Base-by-base conservation (phyloP, 768 basidiomycete species). In the Infundibulicybe gibba region DNA sequence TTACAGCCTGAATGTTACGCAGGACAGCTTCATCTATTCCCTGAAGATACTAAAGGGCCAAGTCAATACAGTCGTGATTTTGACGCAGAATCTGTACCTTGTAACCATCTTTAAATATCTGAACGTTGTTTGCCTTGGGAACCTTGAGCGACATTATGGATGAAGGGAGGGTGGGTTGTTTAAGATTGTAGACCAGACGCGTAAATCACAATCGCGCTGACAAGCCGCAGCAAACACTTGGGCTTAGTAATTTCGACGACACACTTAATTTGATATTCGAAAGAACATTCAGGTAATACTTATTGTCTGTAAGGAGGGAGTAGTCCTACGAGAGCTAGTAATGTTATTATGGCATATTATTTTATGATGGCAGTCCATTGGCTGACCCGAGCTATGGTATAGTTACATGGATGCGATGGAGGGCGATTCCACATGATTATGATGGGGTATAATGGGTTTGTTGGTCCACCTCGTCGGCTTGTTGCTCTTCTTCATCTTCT, bases 1-100 rank as follows among this genome's bases (percentile, higher is more conserved):
- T 76, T n/a, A 98, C 92, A 9, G 97, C 97, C 59, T 92, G 85
- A 59, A 97, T 95, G 70, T 97, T 97, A 53, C 95, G 81, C 54
- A 99, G 74, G 31, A 98, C 87, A n/a, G 95, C 94, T 60, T 99
- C 95, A 62, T 99, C 95, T 49, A 99, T 74, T 1, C 95, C 95
- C 68, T 85, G 80, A 32, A 92, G 70, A 61, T 92, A 83, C 85
- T 84, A 63, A 19, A 33, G 14, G 12, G 35, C 40, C 45, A 54
- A 41, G 52, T 50, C 40, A 37, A 42, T 14, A 25, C 31, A 21
- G 20, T 17, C 4, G 11, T 39, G 8, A 33, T 47, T 14, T 31
- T 4, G 19, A 31, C 25, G 40, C 14, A 35, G 16, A 43, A 25
- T 41, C 44, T 39, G 12, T 51, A 89, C 93, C 78, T 95, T 97